These are phyloP conservation scores for Lachancea sp. DNA, from an alignment of 805 yeast genomes.

Conservation along the genomic window DNA sequence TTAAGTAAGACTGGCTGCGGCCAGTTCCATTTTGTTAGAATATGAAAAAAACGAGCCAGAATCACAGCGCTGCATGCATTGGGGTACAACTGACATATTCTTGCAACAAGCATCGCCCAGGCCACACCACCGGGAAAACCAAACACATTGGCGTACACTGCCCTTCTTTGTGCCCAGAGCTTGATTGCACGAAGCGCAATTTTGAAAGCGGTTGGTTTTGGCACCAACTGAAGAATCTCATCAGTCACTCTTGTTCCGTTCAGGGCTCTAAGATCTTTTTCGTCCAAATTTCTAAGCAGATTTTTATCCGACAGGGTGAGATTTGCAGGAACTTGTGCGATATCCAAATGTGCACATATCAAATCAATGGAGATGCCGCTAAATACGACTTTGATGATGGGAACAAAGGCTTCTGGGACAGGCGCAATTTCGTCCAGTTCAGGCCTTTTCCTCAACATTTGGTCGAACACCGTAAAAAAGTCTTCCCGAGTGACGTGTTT, in stretches of 20 bases:
- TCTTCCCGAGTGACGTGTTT: conserved; percentile 89
- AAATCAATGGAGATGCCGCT: conserved; percentile 91
- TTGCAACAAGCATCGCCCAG: conserved; percentile 99
- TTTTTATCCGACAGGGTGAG: conserved; percentile 80
- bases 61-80: conserved; percentile 91
- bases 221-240: conserved; percentile 82
- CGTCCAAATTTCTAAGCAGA: conserved; percentile 79
- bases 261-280: conserved; percentile 78
- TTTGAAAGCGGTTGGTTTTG: conserved; percentile 86
- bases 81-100: conserved; percentile 94
- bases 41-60: conserved; percentile 81
- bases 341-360: conserved; percentile 73
- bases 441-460: conserved; percentile 59
- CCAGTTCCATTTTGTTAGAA: conserved; percentile 91
- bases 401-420: conserved; percentile 97
- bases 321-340: conserved; percentile 74
- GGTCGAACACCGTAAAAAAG: conserved; percentile 76
- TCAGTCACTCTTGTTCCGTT: conserved; percentile 98
- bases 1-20: conserved; percentile 94
- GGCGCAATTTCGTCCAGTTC: conserved; percentile 88
- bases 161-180: conserved; percentile 94
- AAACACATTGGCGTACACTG: conserved; percentile 87
- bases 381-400: conserved; percentile 84
- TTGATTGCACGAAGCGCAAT: conserved; percentile 89
- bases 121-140: conserved; percentile 99